Base-by-base conservation (phyloP, 345 rosid species). In the Rhizophora mangle region DNA sequence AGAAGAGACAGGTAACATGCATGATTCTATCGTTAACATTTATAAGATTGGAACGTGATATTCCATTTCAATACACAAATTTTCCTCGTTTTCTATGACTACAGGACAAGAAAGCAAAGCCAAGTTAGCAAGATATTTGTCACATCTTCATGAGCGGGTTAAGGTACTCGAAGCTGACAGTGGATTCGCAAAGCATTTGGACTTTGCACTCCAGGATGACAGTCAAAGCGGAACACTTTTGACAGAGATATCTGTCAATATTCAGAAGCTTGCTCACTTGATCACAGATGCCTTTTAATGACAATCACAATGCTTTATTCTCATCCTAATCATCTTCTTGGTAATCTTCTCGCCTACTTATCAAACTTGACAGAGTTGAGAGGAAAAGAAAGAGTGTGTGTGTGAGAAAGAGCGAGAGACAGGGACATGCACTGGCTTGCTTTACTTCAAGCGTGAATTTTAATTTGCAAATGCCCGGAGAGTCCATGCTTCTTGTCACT, bases 171-270 rank as follows among this genome's bases (percentile, higher is more conserved):
- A 81, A 69, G 76, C 77, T 49, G 78, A 76, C 53, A 77, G 54
- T 66, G 84, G 68, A 30, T 63, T 82, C 27, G 63, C 78, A 59
- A 82, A 78, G 60, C 80, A 66, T 65, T 64, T 60, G 55, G 57
- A 72, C 47, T 62, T 70, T 47, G 69, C 71, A 22, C 71, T 70
- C 20, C 62, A 70, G 13, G 69, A 67, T 74, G 81, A 75, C 22
- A 68, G 77, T 65, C 83, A 78, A 65, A 76, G 76, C 61, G 72
- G 65, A 69, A 76, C 79, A 74, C 78, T 77, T 51, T 70, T 81
- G 68, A 62, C 82, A 64, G 81, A 82, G 60, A 80, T 79, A 49
- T 75, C 83, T 58, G 83, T 78, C 24, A 76, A 79, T 75, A 74
- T 80, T 49, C 79, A 79, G 26, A 73, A 76, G 80, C 79, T 87